Evolutionary conservation across 768 basidiomycete genomes (phyloP).

Genomic region (Mycena leptocephala): DNA sequence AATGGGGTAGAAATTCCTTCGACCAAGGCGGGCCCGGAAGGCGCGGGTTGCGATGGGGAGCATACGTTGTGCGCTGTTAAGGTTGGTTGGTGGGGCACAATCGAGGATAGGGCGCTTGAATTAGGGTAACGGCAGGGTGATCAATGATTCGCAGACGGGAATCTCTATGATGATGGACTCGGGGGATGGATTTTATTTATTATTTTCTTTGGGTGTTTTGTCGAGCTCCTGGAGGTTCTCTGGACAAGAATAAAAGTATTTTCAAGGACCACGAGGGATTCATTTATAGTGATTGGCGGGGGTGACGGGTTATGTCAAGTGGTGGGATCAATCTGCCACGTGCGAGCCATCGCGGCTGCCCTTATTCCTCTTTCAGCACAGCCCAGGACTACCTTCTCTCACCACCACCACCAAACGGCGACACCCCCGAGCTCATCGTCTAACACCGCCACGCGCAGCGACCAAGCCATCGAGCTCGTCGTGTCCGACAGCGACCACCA

Average conservation of each 20-base stretch:
- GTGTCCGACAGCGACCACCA: background rate
- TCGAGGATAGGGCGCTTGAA: no score
- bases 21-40: background rate
- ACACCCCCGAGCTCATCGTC: background rate
- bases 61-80: no score
- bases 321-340: background rate
- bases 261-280: no score
- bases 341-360: background rate
- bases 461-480: constrained; percentile 1
- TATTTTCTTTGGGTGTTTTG: no score
- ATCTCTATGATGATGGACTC: no score
- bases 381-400: background rate
- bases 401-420: background rate
- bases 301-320: background rate
- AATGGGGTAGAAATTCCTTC: background rate
- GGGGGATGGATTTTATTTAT: no score
- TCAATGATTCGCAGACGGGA: no score
- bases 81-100: no score
- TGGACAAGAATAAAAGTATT: background rate
- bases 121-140: no score
- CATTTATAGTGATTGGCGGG: no score
- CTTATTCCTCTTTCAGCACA: background rate
- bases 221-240: no score
- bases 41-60: background rate
- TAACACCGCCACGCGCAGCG: constrained; percentile 2